Percentiles rank a stretch among this genome's conserved stretches.
Conservation (phyloP, 1,139 yeast species). For the Sugiyamaella castrensis region DNA sequence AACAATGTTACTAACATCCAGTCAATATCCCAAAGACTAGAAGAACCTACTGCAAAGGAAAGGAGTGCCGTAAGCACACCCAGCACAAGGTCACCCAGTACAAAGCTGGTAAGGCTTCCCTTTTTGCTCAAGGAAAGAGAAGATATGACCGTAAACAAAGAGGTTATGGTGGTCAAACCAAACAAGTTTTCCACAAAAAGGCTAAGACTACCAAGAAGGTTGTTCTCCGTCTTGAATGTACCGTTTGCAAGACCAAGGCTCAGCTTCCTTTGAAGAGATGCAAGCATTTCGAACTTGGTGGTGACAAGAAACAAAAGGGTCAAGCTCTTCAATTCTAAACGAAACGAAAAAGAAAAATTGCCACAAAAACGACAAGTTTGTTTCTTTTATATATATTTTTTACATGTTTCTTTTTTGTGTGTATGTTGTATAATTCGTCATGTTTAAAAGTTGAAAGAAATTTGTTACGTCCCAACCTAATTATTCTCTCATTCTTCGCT, state of each 20-base stretch:
- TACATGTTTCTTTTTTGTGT: slow-evolving; percentile 5
- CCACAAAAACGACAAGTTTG: slow-evolving; percentile 1
- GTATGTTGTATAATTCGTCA: slow-evolving; percentile 13
- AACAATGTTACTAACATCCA: slow-evolving; percentile 32
- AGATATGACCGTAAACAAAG: slow-evolving; percentile 99
- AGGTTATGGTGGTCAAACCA: slow-evolving; percentile 99
- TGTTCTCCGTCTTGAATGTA: slow-evolving; percentile 99
- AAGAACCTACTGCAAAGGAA: slow-evolving; percentile 99
- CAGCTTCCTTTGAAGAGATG: slow-evolving; percentile 98
- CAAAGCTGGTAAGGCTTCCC: slow-evolving; percentile 99
- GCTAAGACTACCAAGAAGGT: slow-evolving; percentile 99
- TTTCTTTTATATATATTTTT: slow-evolving; percentile 5
- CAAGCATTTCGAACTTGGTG: slow-evolving; percentile 99
- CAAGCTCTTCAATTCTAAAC: slow-evolving; percentile 90
- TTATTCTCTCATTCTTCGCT: too few species aligned
- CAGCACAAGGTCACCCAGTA: slow-evolving; percentile 99
- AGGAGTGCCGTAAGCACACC: slow-evolving; percentile 98
- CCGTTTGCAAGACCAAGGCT: slow-evolving; percentile 97
- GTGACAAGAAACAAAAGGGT: slow-evolving; percentile 99
- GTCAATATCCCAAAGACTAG: slow-evolving; percentile 99
- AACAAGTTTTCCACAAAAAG: slow-evolving; percentile 99
- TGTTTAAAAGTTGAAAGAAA: slow-evolving; percentile 7
- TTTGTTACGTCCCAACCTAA: too few species aligned
- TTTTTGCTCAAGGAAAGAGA: slow-evolving; percentile 99
- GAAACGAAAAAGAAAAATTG: not conserved